Evolutionary conservation across 1,284 basidiomycete genomes (phyloP).

Genomic region (Ganoderma multipileum): DNA sequence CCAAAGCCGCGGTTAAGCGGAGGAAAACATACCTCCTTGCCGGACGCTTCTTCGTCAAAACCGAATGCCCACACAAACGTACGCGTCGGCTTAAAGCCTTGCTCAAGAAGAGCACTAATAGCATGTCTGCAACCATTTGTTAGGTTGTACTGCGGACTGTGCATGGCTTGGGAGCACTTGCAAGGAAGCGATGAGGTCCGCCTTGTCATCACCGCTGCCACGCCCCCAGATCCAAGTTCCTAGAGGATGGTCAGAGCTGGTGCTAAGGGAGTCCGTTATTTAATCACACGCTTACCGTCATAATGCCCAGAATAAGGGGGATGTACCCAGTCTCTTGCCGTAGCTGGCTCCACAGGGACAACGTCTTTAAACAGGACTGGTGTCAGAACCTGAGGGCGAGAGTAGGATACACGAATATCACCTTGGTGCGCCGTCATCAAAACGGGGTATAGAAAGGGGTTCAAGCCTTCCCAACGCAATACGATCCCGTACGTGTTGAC

Average conservation of each 20-base stretch:
- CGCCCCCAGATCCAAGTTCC: constrained; percentile 68
- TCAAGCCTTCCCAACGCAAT: constrained; percentile 66
- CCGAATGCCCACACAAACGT: constrained; percentile 69
- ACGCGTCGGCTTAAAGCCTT: constrained; percentile 57
- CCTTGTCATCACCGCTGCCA: constrained; percentile 69
- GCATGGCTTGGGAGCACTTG: constrained; percentile 35
- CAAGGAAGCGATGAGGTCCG: constrained; percentile 62
- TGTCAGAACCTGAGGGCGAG: not conserved
- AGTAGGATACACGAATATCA: constrained; percentile 17
- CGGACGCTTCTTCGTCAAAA: constrained; percentile 72
- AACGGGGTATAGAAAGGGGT: constrained; percentile 62
- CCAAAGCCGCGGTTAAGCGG: not conserved
- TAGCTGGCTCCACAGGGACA: constrained; percentile 60
- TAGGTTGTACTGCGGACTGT: not conserved
- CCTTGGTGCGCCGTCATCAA: constrained; percentile 74
- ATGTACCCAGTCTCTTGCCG: constrained; percentile 56
- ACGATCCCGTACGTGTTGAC: constrained; percentile 73
- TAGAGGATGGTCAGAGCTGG: not conserved
- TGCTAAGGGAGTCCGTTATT: not conserved
- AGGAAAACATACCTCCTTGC: constrained; percentile 46
- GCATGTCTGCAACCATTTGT: constrained; percentile 45
- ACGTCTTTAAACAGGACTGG: constrained; percentile 47
- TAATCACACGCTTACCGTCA: constrained; percentile 35
- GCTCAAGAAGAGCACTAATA: constrained; percentile 57
- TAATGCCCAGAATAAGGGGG: constrained; percentile 44